Percentiles rank a stretch among this genome's conserved stretches.
phyloP scores from a whole-genome alignment of 2,329 filamentous ascomycete genomes.

The Pseudocercospora crystallina region DNA sequence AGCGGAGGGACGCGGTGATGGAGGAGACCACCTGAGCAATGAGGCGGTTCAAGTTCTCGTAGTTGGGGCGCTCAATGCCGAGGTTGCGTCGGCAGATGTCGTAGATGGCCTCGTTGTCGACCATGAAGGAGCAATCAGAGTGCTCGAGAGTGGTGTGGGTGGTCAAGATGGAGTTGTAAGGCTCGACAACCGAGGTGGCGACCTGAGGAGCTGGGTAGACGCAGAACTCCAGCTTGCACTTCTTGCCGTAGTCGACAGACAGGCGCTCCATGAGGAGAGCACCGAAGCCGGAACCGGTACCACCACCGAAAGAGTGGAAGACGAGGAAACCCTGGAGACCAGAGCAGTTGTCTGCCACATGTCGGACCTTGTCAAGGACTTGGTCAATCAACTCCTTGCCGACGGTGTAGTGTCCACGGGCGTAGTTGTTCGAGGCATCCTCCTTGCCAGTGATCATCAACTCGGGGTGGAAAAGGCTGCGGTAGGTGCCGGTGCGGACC shows the following conservation, averaged over 20 bases:
- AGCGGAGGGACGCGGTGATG: conserved; percentile 96
- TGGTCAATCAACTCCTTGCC: conserved; percentile 99
- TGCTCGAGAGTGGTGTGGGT: conserved; percentile 99
- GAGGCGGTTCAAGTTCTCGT: conserved; percentile 97
- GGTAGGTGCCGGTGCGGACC: conserved; percentile 96
- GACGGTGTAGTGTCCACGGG: conserved; percentile 98
- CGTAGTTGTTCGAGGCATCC: conserved; percentile 99
- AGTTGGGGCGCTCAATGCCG: conserved; percentile 94
- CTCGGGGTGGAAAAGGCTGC: conserved; percentile 96
- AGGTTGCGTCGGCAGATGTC: conserved; percentile 99
- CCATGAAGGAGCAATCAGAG: conserved; percentile 99
- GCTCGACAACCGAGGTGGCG: conserved; percentile 96
- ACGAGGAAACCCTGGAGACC: conserved; percentile 99
- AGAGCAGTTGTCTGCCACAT: conserved; percentile 95
- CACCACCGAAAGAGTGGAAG: conserved; percentile 99
- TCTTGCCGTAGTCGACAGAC: conserved; percentile 99
- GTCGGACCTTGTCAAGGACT: conserved; percentile 95
- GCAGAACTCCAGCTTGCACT: conserved; percentile 99
- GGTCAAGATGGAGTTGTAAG: conserved; percentile 99
- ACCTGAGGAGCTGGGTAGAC: conserved; percentile 98
- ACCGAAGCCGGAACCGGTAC: conserved; percentile 97
- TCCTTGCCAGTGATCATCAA: conserved; percentile 99
- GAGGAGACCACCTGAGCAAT: conserved; percentile 99
- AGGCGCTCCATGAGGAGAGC: conserved; percentile 98
- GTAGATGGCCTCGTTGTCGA: conserved; percentile 99